Evolutionary conservation across 345 rosid species (phyloP).

Genomic region (Litchi chinensis): DNA sequence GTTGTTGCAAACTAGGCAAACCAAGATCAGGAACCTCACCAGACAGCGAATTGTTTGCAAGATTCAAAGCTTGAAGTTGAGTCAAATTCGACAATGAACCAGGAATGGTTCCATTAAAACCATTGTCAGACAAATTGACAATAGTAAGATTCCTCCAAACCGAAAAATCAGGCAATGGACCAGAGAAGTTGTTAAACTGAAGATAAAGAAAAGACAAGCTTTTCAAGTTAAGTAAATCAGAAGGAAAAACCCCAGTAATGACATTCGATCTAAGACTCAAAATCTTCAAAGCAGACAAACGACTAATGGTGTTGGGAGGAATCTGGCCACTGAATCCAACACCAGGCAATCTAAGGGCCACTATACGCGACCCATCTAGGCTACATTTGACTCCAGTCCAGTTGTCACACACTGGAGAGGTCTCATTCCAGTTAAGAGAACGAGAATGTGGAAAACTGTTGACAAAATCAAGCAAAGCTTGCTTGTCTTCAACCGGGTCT

Average conservation of each 20-base stretch:
- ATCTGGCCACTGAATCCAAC: conserved; percentile 73
- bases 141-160: conserved; percentile 63
- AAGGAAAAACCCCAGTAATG: conserved; percentile 64
- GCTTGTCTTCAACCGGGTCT: conserved; percentile 68
- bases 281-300: conserved; percentile 69
- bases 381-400: conserved; percentile 88
- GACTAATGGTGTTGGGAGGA: conserved; percentile 70
- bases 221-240: conserved; percentile 63
- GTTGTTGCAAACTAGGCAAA: conserved; percentile 53
- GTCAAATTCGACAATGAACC: conserved; percentile 56
- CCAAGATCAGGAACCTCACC: conserved; percentile 76
- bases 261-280: conserved; percentile 83
- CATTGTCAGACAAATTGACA: conserved; percentile 76
- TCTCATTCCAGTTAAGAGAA: conserved; percentile 58
- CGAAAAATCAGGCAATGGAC: conserved; percentile 64
- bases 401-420: conserved; percentile 48
- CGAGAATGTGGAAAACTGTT: conserved; percentile 54
- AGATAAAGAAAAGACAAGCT: conserved; percentile 75
- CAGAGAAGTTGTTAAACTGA: conserved; percentile 72
- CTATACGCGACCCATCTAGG: conserved; percentile 47
- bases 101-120: conserved; percentile 73
- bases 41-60: conserved; percentile 77
- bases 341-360: conserved; percentile 79
- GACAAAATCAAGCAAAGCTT: conserved; percentile 69
- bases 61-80: conserved; percentile 62